A percentile compares a stretch with the other conserved stretches of the same genome.
Conservation (phyloP, 2,329 filamentous ascomycete species). For the Lasiodiplodia citricola region DNA sequence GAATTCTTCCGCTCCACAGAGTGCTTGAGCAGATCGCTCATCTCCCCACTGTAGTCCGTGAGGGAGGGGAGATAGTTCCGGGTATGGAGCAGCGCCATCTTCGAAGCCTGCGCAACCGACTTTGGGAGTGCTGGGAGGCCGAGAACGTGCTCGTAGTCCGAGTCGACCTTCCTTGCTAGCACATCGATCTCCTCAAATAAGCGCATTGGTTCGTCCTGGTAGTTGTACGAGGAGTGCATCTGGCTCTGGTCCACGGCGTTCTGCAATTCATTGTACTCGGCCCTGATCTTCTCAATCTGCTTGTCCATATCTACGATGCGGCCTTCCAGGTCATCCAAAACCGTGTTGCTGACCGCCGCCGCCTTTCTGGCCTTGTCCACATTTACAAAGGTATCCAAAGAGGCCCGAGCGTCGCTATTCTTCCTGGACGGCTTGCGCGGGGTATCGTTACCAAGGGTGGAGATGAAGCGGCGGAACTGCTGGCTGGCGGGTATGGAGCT, state of each 20-base stretch:
- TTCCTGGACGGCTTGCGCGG: constrained; percentile 38
- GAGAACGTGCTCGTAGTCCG: constrained; percentile 80
- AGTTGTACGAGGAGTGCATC: constrained; percentile 60
- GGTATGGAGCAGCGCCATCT: constrained; percentile 68
- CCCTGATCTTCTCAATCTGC: constrained; percentile 48
- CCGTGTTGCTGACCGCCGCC: constrained; percentile 67
- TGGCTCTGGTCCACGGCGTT: constrained; percentile 52
- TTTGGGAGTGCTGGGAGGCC: constrained; percentile 71
- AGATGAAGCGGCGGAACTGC: constrained; percentile 63
- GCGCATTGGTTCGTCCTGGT: constrained; percentile 67
- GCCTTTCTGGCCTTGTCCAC: constrained; percentile 72
- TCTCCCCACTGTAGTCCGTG: constrained; percentile 61
- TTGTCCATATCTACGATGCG: constrained; percentile 50
- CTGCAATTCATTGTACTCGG: constrained; percentile 52
- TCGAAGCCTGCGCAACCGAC: constrained; percentile 64
- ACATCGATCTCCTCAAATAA: constrained; percentile 85
- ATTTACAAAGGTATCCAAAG: constrained; percentile 32
- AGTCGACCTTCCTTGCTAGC: constrained; percentile 82
- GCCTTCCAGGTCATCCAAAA: constrained; percentile 69
- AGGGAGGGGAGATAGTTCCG: constrained; percentile 67
- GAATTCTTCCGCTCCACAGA: constrained; percentile 68
- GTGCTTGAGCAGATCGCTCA: constrained; percentile 59
- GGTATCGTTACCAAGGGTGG: constrained; percentile 27
- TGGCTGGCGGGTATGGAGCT: constrained; percentile 67
- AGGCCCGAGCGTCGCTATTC: constrained; percentile 32